Evolutionary conservation across 306 rosid genomes (phyloP).

Genomic region (Morella rubra): DNA sequence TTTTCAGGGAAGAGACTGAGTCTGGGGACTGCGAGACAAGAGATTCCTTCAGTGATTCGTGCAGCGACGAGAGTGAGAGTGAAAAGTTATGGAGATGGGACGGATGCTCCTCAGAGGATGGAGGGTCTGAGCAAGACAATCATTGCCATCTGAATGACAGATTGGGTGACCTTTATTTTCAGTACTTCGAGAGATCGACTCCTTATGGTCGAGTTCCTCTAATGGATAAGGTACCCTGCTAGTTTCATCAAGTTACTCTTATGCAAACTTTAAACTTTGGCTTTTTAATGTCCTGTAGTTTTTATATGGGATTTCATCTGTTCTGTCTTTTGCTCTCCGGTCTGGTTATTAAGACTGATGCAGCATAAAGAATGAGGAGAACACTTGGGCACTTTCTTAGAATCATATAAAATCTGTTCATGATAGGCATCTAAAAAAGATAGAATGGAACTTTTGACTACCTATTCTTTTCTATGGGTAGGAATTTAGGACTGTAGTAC

Average conservation of each 20-base stretch:
- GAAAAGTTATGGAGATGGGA: conserved; percentile 90
- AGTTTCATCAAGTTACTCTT: not conserved
- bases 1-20: conserved; percentile 72
- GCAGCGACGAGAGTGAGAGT: conserved; percentile 76
- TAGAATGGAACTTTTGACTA: conserved; percentile 39
- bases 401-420: conserved; percentile 14
- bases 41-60: conserved; percentile 76
- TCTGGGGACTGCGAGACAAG: conserved; percentile 73
- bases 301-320: conserved; percentile 10
- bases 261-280: conserved; percentile 8
- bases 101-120: conserved; percentile 81
- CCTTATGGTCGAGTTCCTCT: conserved; percentile 96
- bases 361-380: conserved; percentile 24
- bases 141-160: conserved; percentile 56
- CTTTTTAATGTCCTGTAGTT: conserved; percentile 4
- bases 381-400: conserved; percentile 3
- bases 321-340: conserved; percentile 1
- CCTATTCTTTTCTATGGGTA: conserved; percentile 20
- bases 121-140: conserved; percentile 69
- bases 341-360: conserved; percentile 12
- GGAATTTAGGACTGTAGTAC: not conserved
- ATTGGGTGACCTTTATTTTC: conserved; percentile 69
- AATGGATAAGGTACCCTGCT: conserved; percentile 71
- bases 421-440: conserved; percentile 38
- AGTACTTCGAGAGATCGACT: conserved; percentile 89